phyloP scores from a whole-genome alignment of 2,329 filamentous ascomycete species.

The Aspergillus ibericus region DNA sequence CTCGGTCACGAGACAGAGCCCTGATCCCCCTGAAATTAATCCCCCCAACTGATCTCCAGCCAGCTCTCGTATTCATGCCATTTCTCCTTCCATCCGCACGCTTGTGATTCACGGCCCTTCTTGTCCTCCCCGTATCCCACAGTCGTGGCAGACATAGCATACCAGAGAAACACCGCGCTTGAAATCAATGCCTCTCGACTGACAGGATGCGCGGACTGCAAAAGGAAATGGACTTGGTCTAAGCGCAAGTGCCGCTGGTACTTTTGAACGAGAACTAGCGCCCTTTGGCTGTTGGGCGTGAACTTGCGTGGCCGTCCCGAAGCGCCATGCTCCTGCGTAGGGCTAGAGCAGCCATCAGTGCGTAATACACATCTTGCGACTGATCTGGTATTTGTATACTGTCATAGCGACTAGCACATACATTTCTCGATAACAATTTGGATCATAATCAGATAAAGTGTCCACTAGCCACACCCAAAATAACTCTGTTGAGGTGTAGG shows the following conservation, averaged over 20 bases:
- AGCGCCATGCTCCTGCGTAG: background rate
- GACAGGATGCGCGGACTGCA: too few relatives aligned
- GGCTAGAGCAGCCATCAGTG: background rate
- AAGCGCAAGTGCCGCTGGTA: background rate
- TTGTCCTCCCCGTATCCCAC: background rate
- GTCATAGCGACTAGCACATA: background rate
- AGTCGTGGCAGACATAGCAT: background rate
- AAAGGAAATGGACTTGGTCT: background rate
- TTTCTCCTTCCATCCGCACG: background rate
- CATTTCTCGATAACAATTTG: background rate
- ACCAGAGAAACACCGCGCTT: background rate
- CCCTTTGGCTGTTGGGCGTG: background rate
- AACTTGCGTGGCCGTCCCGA: background rate
- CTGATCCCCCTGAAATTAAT: background rate
- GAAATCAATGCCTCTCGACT: background rate
- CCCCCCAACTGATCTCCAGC: background rate
- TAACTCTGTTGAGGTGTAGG: background rate
- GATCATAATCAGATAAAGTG: background rate
- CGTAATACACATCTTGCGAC: background rate
- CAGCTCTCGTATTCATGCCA: background rate
- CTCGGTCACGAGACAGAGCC: background rate
- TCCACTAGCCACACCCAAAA: background rate
- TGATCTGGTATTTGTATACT: background rate
- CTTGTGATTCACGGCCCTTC: background rate
- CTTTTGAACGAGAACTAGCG: background rate